A percentile compares a stretch with the other conserved stretches of the same genome.
Conservation (phyloP, 2,329 filamentous ascomycete genomes). For the Aspergillus aculeatus region DNA sequence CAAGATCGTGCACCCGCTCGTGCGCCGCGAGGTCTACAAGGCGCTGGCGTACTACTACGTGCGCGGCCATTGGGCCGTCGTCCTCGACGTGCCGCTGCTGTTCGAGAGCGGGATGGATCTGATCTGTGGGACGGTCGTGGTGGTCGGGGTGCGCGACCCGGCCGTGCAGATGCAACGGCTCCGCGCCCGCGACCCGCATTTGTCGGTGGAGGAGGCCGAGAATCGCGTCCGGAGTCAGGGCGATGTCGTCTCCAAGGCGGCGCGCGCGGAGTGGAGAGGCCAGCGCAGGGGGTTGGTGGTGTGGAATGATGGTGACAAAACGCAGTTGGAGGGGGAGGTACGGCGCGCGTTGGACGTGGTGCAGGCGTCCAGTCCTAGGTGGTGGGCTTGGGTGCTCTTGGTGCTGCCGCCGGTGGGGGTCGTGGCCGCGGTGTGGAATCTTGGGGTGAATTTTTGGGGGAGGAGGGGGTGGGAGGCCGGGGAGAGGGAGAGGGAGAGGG, state of each 20-base stretch:
- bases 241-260: constrained; percentile 80
- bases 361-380: constrained; percentile 63
- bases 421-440: constrained; percentile 66
- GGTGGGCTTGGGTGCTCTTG: constrained; percentile 76
- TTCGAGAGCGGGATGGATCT: constrained; percentile 86
- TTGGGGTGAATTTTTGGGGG: constrained; percentile 68
- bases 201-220: constrained; percentile 81
- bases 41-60: constrained; percentile 72
- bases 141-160: constrained; percentile 80
- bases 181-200: constrained; percentile 70
- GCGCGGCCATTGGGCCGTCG: constrained; percentile 77
- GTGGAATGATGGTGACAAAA: constrained; percentile 81
- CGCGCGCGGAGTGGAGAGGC: constrained; percentile 65
- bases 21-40: constrained; percentile 77
- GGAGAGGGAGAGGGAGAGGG: constrained; percentile 48
- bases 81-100: constrained; percentile 86
- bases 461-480: constrained; percentile 68
- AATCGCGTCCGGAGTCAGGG: constrained; percentile 84
- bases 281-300: constrained; percentile 70
- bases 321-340: constrained; percentile 67
- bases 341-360: constrained; percentile 64
- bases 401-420: constrained; percentile 73
- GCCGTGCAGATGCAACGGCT: constrained; percentile 79
- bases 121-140: constrained; percentile 79
- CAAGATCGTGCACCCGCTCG: constrained; percentile 87